Evolutionary conservation across 805 yeast genomes (phyloP).

Genomic region (Wickerhamomyces bovis): DNA sequence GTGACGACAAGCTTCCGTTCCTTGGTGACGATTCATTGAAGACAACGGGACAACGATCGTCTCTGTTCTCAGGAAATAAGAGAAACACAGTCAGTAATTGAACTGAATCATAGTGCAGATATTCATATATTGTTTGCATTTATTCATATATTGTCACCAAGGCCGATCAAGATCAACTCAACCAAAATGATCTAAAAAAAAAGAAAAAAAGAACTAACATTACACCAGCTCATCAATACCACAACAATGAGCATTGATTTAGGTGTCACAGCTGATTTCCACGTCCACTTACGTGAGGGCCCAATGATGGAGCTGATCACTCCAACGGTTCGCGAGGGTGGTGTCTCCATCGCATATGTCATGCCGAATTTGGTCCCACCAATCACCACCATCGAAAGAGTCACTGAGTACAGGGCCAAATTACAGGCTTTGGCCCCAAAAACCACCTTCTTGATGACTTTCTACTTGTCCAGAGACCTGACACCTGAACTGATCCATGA

Average conservation of each 20-base stretch:
- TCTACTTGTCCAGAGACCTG: slow-evolving; percentile 70
- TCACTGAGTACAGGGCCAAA: slow-evolving; percentile 57
- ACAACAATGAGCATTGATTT: slow-evolving; percentile 28
- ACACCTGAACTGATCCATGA: slow-evolving; percentile 81
- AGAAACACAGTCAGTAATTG: no score
- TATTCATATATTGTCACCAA: no score
- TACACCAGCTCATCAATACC: no score
- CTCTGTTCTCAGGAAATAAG: no score
- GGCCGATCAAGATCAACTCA: no score
- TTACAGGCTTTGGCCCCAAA: slow-evolving; percentile 65
- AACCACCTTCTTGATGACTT: slow-evolving; percentile 87
- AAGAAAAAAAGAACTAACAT: no score
- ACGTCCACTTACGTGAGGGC: slow-evolving; percentile 94
- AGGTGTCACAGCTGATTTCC: slow-evolving; percentile 84
- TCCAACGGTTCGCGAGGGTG: slow-evolving; percentile 88
- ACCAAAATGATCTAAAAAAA: no score
- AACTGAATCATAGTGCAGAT: no score
- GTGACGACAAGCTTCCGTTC: no score
- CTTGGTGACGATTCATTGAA: no score
- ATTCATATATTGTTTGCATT: no score
- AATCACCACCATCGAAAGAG: slow-evolving; percentile 68
- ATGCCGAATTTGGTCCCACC: slow-evolving; percentile 98
- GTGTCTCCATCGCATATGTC: slow-evolving; percentile 82
- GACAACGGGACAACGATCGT: no score
- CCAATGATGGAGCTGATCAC: slow-evolving; percentile 86